These are phyloP conservation scores for Teratosphaeria destructans DNA, from an alignment of 2,329 filamentous ascomycete species.

Conservation along the genomic window DNA sequence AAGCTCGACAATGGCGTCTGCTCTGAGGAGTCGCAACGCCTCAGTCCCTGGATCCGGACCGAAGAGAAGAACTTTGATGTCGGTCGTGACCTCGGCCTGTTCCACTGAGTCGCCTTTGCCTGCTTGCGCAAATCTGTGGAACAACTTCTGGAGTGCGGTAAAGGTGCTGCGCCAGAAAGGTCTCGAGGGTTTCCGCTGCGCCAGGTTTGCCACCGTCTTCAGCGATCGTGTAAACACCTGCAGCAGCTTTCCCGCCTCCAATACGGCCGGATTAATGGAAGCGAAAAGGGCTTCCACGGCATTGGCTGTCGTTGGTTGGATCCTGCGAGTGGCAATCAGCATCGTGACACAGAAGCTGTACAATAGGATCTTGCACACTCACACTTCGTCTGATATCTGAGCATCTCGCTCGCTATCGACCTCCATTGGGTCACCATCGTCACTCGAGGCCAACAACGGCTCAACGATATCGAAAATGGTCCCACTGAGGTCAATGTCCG, in stretches of 20 bases:
- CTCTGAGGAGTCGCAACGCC: constrained; percentile 18
- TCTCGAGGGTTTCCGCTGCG: constrained; percentile 4
- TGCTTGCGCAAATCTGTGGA: constrained; percentile 3
- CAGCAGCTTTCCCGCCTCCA: constrained; percentile 8
- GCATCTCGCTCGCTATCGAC: constrained; percentile 40
- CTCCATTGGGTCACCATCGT: constrained; percentile 54
- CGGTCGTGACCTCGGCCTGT: constrained; percentile 4
- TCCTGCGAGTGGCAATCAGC: constrained; percentile 10
- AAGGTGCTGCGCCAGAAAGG: constrained; percentile 14
- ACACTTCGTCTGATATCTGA: constrained; percentile 17
- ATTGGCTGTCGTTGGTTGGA: constrained; percentile 16
- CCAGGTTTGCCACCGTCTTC: constrained; percentile 9
- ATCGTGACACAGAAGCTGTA: neutral
- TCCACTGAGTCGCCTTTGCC: constrained; percentile 6
- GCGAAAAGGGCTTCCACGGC: constrained; percentile 21
- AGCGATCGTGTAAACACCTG: constrained; percentile 9
- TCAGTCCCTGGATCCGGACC: constrained; percentile 17
- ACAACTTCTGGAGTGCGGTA: constrained; percentile 12
- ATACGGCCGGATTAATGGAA: constrained; percentile 19
- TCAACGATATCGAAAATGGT: constrained; percentile 56
- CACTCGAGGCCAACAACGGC: constrained; percentile 45
- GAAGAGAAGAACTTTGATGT: constrained; percentile 17
- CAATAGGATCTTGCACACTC: constrained; percentile 7
- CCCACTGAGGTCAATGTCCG: constrained; percentile 59
- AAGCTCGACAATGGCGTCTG: constrained; percentile 18